phyloP scores from a whole-genome alignment of 176 grass and related monocot species.

The Paspalum vaginatum region DNA sequence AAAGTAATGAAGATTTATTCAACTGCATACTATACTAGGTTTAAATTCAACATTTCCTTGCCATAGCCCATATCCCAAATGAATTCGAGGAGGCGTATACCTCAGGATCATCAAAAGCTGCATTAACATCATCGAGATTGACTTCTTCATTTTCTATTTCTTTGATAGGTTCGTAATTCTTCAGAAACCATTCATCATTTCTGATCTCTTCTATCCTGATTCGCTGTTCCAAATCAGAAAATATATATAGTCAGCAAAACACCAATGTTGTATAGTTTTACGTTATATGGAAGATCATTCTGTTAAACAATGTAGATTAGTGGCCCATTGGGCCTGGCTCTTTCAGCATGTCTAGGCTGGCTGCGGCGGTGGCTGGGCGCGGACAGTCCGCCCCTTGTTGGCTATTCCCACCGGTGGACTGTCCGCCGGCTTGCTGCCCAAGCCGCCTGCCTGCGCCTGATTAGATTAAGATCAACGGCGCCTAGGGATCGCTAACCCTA shows the following conservation, averaged over 20 bases:
- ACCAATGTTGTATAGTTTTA: slow-evolving; percentile 19
- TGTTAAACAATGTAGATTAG: not conserved
- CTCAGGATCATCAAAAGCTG: slow-evolving; percentile 85
- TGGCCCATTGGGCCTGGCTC: no score
- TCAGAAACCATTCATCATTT: slow-evolving; percentile 91
- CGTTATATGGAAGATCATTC: not conserved
- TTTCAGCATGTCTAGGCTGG: no score
- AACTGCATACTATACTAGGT: not conserved
- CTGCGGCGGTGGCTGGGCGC: no score
- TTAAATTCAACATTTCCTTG: slow-evolving; percentile 1
- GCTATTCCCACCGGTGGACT: no score
- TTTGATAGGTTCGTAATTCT: slow-evolving; percentile 74
- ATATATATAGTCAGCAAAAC: slow-evolving; percentile 37
- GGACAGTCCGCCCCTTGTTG: no score
- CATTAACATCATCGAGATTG: slow-evolving; percentile 88
- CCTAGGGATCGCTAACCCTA: no score
- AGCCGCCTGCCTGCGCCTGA: no score
- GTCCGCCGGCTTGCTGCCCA: no score
- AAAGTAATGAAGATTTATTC: slow-evolving; percentile 23
- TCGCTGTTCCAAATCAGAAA: slow-evolving; percentile 59
- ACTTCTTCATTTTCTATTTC: slow-evolving; percentile 86
- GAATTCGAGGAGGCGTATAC: slow-evolving; percentile 45
- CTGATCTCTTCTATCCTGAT: slow-evolving; percentile 96
- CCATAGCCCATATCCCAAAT: not conserved
- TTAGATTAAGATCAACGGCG: no score